Evolutionary conservation across 2,329 filamentous ascomycete genomes (phyloP), one percentile per base, ranked within the genome.

Genomic region (Trichophyton verrucosum): DNA sequence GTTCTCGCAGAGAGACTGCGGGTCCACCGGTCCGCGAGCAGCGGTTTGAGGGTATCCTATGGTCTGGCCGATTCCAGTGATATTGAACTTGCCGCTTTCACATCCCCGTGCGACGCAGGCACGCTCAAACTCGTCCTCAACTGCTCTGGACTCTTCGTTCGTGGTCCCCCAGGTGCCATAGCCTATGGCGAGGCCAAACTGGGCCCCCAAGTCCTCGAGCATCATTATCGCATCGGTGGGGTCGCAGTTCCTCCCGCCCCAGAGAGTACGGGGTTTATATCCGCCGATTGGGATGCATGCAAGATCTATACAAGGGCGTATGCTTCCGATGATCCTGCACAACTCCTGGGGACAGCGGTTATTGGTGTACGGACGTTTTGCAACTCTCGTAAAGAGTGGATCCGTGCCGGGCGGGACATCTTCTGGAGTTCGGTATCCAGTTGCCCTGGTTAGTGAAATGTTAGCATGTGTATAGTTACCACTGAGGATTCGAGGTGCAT

Each of bases 281-380:
- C 91, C 92, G 59, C 92, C 92, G 66, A 97, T 96, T 44, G 92
- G 92, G 65, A 97, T 94, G 60, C 96, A 76, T 0, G 92, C 92
- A 5, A 97, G 81, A 71, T 96, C 90, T 68, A 96, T 96, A 0
- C 90, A 89, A 0, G 92, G 91, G 38, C 89, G 81, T 59, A 86
- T 80, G 15, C 84, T 76, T 63, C 92, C 92, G 64, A 96, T 91
- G 11, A 6, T 13, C 72, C 95, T 81, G 64, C 83, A 82, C 76
- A 96, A 96, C 57, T 91, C 89, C 6, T 91, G 91, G 70, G 89
- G 95, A 7, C 22, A 79, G 76, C 3, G 91, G 90, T 58, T 86
- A 77, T 13, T 38, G 2, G 33, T 13, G 33, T 38, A 38, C 33
- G 33, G 33, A 13, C 33, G 33, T 13, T 38, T 38, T 38, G 33